Conservation (phyloP, 805 yeast species). For the Metschnikowia noctiluminum region DNA sequence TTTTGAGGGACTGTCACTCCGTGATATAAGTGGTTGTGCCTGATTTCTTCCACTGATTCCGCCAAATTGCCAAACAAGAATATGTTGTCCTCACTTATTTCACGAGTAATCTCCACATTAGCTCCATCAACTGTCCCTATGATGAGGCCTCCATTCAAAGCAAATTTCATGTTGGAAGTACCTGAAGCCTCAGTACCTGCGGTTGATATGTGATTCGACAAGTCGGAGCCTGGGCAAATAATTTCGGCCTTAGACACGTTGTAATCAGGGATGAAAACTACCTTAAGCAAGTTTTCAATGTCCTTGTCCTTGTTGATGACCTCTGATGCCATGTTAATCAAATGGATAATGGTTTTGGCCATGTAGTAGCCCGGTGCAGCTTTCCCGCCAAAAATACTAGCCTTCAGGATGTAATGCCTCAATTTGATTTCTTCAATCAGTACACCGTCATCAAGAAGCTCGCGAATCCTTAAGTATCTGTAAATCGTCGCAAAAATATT, state of each 20-base stretch:
- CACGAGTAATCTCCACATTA: conserved; percentile 90
- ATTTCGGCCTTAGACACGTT: conserved; percentile 93
- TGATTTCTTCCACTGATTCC: conserved; percentile 82
- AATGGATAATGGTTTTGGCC: conserved; percentile 87
- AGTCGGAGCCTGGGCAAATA: conserved; percentile 84
- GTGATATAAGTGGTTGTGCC: conserved; percentile 68
- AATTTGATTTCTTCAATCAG: conserved; percentile 50
- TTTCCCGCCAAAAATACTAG: conserved; percentile 86
- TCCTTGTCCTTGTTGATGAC: conserved; percentile 78
- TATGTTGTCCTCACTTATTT: conserved; percentile 89
- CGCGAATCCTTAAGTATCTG: conserved; percentile 75
- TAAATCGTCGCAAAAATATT: conserved; percentile 86
- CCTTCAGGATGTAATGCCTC: conserved; percentile 66
- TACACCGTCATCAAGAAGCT: conserved; percentile 50
- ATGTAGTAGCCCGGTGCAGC: conserved; percentile 97
- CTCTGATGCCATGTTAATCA: conserved; percentile 75
- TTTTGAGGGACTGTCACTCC: conserved; percentile 58
- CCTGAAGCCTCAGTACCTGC: conserved; percentile 98
- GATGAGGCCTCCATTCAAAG: conserved; percentile 87
- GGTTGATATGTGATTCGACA: conserved; percentile 91
- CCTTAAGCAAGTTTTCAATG: conserved; percentile 73
- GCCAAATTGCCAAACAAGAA: conserved; percentile 88
- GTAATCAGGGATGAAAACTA: conserved; percentile 86
- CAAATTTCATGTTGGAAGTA: conserved; percentile 94
- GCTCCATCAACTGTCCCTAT: conserved; percentile 98